Conservation (phyloP, 164 flowering plant genomes). For the Piper betle region DNA sequence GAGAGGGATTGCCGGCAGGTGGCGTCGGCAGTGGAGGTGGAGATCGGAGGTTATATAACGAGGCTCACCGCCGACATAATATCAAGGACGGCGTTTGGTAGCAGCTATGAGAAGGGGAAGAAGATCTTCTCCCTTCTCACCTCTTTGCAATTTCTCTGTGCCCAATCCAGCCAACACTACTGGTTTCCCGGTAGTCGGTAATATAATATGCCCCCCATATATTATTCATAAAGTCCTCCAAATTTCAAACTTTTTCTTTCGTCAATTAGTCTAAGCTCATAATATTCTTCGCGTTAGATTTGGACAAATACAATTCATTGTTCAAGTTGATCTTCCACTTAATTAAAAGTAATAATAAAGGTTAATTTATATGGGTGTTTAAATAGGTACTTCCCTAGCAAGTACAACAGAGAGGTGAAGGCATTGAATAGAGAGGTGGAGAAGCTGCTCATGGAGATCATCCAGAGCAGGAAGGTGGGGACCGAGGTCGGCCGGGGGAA, state of each 20-base stretch:
- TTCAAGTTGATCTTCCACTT: too few species aligned
- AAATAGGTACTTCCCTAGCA: slow-evolving; percentile 71
- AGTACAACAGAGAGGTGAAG: slow-evolving; percentile 74
- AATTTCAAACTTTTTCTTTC: too few species aligned
- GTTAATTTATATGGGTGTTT: neutral
- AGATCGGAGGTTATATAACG: slow-evolving; percentile 62
- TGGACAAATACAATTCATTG: neutral
- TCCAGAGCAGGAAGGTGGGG: slow-evolving; percentile 7
- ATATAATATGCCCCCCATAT: neutral
- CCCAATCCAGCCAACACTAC: slow-evolving; percentile 64
- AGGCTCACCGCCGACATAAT: slow-evolving; percentile 74
- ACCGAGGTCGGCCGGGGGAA: slow-evolving; percentile 21
- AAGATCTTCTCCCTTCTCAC: slow-evolving; percentile 58
- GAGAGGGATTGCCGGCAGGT: slow-evolving; percentile 28
- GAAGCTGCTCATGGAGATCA: slow-evolving; percentile 1
- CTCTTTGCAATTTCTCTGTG: slow-evolving; percentile 49
- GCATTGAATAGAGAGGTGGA: slow-evolving; percentile 16
- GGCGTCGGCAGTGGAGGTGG: slow-evolving; percentile 32
- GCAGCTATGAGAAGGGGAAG: slow-evolving; percentile 76
- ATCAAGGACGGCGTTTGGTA: slow-evolving; percentile 64
- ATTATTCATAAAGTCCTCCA: neutral
- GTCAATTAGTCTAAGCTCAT: neutral
- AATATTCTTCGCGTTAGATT: too few species aligned
- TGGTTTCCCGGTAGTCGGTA: slow-evolving; percentile 94
- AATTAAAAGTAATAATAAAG: too few species aligned